A percentile compares a stretch with the other conserved stretches of the same genome.
Evolutionary conservation across 495 filamentous ascomycete species (phyloP).

Genomic region (Darksidea phi): DNA sequence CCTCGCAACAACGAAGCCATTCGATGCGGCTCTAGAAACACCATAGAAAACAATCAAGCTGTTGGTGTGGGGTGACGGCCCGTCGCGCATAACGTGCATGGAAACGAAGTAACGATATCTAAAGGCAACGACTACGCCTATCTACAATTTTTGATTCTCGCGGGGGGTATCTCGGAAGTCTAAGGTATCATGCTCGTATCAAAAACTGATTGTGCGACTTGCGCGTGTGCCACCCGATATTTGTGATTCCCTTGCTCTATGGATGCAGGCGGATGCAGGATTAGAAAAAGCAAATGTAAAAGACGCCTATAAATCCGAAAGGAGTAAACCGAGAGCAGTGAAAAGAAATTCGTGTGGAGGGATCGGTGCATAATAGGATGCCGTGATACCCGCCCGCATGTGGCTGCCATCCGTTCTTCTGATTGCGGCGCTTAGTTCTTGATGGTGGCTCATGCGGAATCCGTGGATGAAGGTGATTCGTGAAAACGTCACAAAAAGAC

Average conservation of each 20-base stretch:
- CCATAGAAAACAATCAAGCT: too few species aligned
- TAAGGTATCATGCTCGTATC: slow-evolving; percentile 1
- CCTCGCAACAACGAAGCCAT: too few species aligned
- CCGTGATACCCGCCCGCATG: background rate
- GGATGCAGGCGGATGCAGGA: background rate
- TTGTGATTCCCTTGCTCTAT: slow-evolving; percentile 1
- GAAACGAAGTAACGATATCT: too few species aligned
- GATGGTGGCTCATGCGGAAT: background rate
- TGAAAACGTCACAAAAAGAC: background rate
- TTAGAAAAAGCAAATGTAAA: background rate
- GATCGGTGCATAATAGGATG: too few species aligned
- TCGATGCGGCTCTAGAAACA: too few species aligned
- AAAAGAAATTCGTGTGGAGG: too few species aligned
- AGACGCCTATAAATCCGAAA: background rate
- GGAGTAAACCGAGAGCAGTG: too few species aligned
- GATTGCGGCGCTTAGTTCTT: slow-evolving; percentile 15
- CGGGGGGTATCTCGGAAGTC: background rate
- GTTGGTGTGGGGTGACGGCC: too few species aligned
- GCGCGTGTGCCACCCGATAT: background rate
- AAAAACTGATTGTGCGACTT: background rate
- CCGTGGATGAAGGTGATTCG: background rate
- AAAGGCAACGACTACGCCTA: too few species aligned
- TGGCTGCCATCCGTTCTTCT: slow-evolving; percentile 13
- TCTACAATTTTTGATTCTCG: too few species aligned
- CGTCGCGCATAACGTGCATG: too few species aligned